Conservation (phyloP, 2,329 filamentous ascomycete genomes). For the Cladosporium sp. region DNA sequence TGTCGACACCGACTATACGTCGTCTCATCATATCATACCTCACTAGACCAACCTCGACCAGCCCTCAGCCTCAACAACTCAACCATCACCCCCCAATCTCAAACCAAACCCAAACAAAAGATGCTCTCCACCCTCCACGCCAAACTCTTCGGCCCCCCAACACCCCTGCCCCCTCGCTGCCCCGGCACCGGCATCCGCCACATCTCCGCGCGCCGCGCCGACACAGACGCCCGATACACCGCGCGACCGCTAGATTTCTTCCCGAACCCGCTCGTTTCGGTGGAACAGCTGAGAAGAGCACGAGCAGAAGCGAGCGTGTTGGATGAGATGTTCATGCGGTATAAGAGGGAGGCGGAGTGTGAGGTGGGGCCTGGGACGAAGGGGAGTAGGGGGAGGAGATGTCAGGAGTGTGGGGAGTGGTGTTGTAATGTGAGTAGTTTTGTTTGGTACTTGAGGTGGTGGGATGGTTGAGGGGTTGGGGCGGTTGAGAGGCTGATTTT, state of each 20-base stretch:
- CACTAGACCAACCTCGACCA: neutral
- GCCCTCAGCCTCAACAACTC: neutral
- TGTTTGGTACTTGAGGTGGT: neutral
- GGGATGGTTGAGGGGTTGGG: too few relatives aligned
- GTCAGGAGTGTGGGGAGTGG: conserved; percentile 4
- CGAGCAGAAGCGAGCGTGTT: neutral
- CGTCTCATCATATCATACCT: neutral
- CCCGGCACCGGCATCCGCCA: neutral
- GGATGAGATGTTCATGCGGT: neutral
- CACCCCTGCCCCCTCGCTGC: neutral
- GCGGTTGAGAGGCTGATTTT: too few relatives aligned
- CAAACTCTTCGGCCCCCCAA: neutral
- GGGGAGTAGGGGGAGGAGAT: neutral
- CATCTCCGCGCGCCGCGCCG: neutral
- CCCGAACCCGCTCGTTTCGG: neutral
- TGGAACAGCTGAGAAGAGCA: neutral
- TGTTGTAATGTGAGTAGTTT: conserved; percentile 12
- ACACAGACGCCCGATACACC: neutral
- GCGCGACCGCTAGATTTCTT: conserved; percentile 6
- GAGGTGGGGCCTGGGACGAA: neutral
- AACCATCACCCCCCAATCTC: neutral
- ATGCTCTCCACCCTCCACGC: neutral
- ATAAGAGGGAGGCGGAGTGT: conserved; percentile 12
- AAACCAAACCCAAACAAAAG: neutral
- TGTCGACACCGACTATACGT: neutral